phyloP scores from a whole-genome alignment of 2,329 filamentous ascomycete genomes.

The Aplosporella prunicola region DNA sequence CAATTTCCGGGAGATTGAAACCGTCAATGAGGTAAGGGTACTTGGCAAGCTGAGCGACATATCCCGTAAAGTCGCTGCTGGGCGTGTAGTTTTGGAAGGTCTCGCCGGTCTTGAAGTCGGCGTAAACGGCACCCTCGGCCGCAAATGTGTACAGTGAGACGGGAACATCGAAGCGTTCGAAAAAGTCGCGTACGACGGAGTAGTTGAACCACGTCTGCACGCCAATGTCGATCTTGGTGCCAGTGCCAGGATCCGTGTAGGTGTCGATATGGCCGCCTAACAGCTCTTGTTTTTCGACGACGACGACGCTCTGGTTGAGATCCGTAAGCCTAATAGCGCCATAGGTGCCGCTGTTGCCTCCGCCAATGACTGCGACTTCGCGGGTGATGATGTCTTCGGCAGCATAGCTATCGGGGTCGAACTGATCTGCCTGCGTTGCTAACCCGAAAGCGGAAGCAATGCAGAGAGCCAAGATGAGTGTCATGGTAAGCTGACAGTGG shows the following conservation, averaged over 20 bases:
- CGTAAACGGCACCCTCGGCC: constrained; percentile 15
- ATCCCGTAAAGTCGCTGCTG: no score
- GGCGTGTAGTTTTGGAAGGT: constrained; percentile 10
- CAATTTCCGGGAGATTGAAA: constrained; percentile 35
- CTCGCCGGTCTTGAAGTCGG: constrained; percentile 24
- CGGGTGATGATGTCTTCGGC: constrained; percentile 1
- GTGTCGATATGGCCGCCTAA: constrained; percentile 44
- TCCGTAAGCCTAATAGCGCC: constrained; percentile 33
- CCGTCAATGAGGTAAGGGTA: constrained; percentile 29
- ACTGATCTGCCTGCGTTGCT: not conserved
- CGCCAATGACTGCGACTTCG: constrained; percentile 34
- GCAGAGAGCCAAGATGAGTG: no score
- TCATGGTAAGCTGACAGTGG: no score
- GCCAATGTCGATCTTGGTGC: constrained; percentile 27
- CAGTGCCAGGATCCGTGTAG: constrained; percentile 32
- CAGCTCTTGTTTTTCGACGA: constrained; percentile 31
- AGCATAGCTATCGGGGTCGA: not conserved
- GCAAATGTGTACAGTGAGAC: no score
- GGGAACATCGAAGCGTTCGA: constrained; percentile 35
- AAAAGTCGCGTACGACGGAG: constrained; percentile 34
- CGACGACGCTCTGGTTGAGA: constrained; percentile 26
- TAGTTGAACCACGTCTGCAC: constrained; percentile 34
- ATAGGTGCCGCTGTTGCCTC: constrained; percentile 33
- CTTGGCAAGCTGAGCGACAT: constrained; percentile 20
- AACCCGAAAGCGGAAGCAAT: not conserved